phyloP scores from a whole-genome alignment of 1,284 basidiomycete species.

The Trametes pubescens region DNA sequence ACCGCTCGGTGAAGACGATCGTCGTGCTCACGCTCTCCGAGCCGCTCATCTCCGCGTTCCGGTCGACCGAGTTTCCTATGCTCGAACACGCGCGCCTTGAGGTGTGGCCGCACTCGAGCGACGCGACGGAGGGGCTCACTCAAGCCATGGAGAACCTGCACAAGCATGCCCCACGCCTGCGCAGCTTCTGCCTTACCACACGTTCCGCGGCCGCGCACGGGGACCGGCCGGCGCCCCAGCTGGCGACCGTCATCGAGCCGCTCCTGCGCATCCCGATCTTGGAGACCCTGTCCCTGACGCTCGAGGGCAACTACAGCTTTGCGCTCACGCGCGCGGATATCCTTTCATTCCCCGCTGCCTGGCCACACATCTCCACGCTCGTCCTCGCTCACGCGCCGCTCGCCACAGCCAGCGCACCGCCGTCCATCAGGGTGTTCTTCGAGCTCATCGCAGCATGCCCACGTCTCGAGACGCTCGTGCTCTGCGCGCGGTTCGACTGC shows the following conservation, averaged over 20 bases:
- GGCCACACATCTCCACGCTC: conserved; percentile 12
- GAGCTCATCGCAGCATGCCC: conserved; percentile 9
- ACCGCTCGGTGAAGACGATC: conserved; percentile 7
- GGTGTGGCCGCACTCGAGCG: conserved; percentile 20
- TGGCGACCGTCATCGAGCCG: conserved; percentile 14
- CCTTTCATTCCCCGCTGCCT: conserved; percentile 6
- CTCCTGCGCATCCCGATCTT: background rate
- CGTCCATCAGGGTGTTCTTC: conserved; percentile 6
- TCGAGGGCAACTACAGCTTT: conserved; percentile 18
- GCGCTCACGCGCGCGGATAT: conserved; percentile 14
- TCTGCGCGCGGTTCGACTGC: conserved; percentile 19
- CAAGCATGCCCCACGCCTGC: conserved; percentile 7
- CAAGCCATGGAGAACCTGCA: conserved; percentile 8
- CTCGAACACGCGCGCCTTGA: conserved; percentile 10
- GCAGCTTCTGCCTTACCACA: conserved; percentile 4
- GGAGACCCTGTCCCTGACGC: conserved; percentile 4
- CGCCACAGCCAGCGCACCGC: background rate
- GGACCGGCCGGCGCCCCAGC: conserved; percentile 13
- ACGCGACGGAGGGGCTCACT: conserved; percentile 10
- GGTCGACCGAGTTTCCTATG: conserved; percentile 7
- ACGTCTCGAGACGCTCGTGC: conserved; percentile 12
- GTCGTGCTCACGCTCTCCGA: conserved; percentile 14
- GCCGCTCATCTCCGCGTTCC: conserved; percentile 2
- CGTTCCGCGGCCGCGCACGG: conserved; percentile 12
- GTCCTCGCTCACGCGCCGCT: conserved; percentile 16